Percentiles rank a stretch among this genome's conserved stretches.
Conservation (phyloP, 2,329 filamentous ascomycete genomes). For the Alternaria sp. region DNA sequence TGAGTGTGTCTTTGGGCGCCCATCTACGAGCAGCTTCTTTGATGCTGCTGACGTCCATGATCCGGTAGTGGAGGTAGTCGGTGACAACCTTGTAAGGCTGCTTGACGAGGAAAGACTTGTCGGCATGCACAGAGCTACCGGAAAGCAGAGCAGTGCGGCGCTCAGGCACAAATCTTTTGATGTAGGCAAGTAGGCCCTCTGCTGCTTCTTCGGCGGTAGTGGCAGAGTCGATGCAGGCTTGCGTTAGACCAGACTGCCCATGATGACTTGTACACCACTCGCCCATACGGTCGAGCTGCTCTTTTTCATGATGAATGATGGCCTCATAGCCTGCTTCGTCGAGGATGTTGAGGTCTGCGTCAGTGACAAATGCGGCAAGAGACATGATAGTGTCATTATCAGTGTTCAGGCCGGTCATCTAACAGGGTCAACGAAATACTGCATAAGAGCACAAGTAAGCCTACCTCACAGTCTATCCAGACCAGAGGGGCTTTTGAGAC, state of each 20-base stretch:
- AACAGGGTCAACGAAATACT: constrained; percentile 20
- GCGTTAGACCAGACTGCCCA: constrained; percentile 79
- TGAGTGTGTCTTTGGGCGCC: constrained; percentile 69
- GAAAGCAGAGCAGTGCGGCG: constrained; percentile 76
- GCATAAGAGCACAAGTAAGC: background rate
- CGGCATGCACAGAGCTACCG: constrained; percentile 92
- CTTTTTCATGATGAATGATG: constrained; percentile 75
- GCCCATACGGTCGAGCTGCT: constrained; percentile 79
- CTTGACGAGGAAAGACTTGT: constrained; percentile 79
- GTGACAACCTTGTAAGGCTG: constrained; percentile 77
- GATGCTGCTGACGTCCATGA: constrained; percentile 89
- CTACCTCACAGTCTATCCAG: constrained; percentile 83
- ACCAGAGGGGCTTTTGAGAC: constrained; percentile 73
- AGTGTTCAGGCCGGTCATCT: constrained; percentile 92
- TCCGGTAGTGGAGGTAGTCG: constrained; percentile 84
- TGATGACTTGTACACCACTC: constrained; percentile 90
- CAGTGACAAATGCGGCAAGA: constrained; percentile 91
- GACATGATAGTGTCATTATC: constrained; percentile 86
- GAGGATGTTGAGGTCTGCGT: constrained; percentile 76
- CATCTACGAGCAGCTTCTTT: constrained; percentile 91
- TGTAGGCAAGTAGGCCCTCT: constrained; percentile 76
- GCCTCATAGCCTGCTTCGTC: constrained; percentile 81
- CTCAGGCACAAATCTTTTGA: constrained; percentile 74
- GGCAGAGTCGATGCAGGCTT: constrained; percentile 75
- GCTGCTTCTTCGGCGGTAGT: constrained; percentile 78